Evolutionary conservation across 257 asterid species (phyloP), one percentile per base, ranked within the genome.

Genomic region (Solanum bukasovii): DNA sequence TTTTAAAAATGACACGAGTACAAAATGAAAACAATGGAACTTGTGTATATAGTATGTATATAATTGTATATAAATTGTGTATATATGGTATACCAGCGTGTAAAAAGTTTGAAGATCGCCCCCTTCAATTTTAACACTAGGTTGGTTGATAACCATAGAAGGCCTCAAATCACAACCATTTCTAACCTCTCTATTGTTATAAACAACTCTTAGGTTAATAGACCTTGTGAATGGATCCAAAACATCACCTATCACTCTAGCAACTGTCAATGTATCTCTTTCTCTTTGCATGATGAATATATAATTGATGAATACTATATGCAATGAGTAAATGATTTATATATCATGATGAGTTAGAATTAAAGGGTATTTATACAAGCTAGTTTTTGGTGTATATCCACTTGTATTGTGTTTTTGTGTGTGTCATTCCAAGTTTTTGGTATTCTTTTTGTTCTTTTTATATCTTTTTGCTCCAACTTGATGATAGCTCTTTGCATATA

Each of bases 121-220:
- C 0, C 98, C 98, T 29, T 96, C 98, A 63, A 95, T 87, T 18
- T 95, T 92, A 89, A 94, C 95, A 90, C 95, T 89, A 29, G 98
- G 98, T 42, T 89, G 97, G 90, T 91, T 93, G 46, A 89, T 75
- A 31, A 94, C 56, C 23, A 93, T 97, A 72, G 98, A 95, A 0
- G 98, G 98, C 87, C 92, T 88, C 8, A 95, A 91, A 70, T 94
- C 95, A 40, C 93, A 90, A 0, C 98, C 97, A 87, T 95, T 95
- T n/a, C 11, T 91, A 2, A 94, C 94, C 12, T 92, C 97, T 5
- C 93, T 79, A 84, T 37, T 87, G 42, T 56, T 87, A 77, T 93
- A 92, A 20, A 14, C 23, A 10, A 94, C 94, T 56, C 94, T 84
- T 5, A 94, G 92, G 10, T 70, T 85, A 3, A 93, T 88, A 29